phyloP scores from a whole-genome alignment of 164 flowering plant species.

The Chimonanthus salicifolius region DNA sequence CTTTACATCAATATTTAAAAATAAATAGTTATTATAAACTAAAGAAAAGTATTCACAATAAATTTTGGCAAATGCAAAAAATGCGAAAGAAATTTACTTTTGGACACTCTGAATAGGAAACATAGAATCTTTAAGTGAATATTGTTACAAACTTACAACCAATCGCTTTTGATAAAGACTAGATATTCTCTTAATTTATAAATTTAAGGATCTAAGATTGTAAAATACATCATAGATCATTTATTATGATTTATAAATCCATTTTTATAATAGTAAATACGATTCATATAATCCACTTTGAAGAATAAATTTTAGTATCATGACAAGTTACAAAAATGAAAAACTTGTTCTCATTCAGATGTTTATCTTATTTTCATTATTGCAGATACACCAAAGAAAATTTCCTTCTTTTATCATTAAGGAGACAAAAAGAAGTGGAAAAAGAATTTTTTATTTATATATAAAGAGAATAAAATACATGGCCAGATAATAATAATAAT shows the following conservation, averaged over 20 bases:
- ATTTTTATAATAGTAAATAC: background rate
- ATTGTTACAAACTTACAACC: too few species aligned
- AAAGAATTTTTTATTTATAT: background rate
- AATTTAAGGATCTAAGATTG: too few species aligned
- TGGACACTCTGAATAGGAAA: too few species aligned
- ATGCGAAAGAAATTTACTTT: too few species aligned
- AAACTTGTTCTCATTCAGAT: background rate
- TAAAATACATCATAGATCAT: too few species aligned
- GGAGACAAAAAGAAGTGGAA: background rate
- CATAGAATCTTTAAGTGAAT: too few species aligned
- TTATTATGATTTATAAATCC: background rate
- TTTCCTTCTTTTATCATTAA: background rate
- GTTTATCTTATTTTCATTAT: background rate
- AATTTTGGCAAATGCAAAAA: too few species aligned
- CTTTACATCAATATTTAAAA: too few species aligned
- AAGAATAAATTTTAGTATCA: background rate
- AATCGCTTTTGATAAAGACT: too few species aligned
- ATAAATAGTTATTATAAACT: too few species aligned
- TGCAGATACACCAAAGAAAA: background rate
- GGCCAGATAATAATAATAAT: background rate
- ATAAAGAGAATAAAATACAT: background rate
- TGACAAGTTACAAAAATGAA: background rate
- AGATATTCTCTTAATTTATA: too few species aligned
- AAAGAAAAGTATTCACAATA: too few species aligned
- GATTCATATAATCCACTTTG: background rate